These are phyloP conservation scores for Trichoderma sp. DNA, from an alignment of 2,329 filamentous ascomycete genomes.

Conservation along the genomic window DNA sequence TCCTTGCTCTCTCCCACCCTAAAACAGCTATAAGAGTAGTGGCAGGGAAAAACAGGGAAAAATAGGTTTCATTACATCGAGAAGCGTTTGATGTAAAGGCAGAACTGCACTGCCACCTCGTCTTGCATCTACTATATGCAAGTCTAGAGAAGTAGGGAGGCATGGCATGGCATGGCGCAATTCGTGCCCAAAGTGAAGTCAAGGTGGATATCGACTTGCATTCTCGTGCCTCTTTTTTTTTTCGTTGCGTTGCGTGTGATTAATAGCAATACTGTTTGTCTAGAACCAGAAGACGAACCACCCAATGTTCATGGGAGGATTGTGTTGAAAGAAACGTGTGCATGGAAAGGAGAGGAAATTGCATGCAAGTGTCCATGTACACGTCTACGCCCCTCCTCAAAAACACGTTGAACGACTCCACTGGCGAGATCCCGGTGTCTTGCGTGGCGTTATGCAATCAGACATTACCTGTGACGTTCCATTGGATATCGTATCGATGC, in stretches of 20 bases:
- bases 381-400: background rate
- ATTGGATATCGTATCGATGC: background rate
- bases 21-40: background rate
- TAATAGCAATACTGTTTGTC: background rate
- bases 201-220: background rate
- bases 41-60: background rate
- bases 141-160: background rate
- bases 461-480: background rate
- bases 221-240: background rate
- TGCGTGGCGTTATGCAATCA: background rate
- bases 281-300: background rate
- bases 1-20: background rate
- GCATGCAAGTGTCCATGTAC: constrained; percentile 5
- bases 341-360: background rate
- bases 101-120: constrained; percentile 15
- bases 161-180: background rate
- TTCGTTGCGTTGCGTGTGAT: background rate
- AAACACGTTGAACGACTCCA: constrained; percentile 17
- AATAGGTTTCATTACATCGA: background rate
- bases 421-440: background rate
- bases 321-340: background rate
- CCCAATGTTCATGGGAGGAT: background rate
- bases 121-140: constrained; percentile 2
- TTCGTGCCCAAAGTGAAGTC: constrained; percentile 5
- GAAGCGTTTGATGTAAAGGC: background rate